These are phyloP conservation scores for Lachancea thermotolerans DNA, from an alignment of 805 yeast genomes.

Conservation along the genomic window DNA sequence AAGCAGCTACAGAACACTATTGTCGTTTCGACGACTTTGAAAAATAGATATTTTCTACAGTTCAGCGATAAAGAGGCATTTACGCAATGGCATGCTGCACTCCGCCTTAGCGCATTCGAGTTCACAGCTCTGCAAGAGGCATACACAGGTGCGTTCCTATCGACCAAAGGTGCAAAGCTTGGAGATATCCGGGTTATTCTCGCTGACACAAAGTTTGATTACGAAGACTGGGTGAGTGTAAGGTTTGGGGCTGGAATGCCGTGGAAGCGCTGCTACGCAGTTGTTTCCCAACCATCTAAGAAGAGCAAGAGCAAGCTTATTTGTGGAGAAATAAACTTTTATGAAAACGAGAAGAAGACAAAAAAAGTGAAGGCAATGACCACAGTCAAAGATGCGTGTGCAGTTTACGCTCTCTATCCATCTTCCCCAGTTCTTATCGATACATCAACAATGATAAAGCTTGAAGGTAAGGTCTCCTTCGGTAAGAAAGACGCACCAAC, in stretches of 20 bases:
- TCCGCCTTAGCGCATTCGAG: slow-evolving; percentile 76
- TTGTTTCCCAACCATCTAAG: slow-evolving; percentile 62
- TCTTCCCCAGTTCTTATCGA: slow-evolving; percentile 75
- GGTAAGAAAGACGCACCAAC: slow-evolving; percentile 44
- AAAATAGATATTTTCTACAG: slow-evolving; percentile 80
- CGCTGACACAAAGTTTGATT: slow-evolving; percentile 76
- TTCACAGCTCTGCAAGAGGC: slow-evolving; percentile 84
- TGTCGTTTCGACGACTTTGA: slow-evolving; percentile 86
- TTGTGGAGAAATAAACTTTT: slow-evolving; percentile 70
- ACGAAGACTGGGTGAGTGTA: slow-evolving; percentile 92
- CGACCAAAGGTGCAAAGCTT: slow-evolving; percentile 83
- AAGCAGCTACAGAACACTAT: slow-evolving; percentile 64
- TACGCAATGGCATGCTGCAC: slow-evolving; percentile 74
- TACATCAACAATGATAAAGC: slow-evolving; percentile 77
- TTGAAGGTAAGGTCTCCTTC: slow-evolving; percentile 74
- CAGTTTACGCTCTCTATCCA: slow-evolving; percentile 89
- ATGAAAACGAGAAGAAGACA: slow-evolving; percentile 67
- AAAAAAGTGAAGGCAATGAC: slow-evolving; percentile 76
- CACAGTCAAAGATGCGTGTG: slow-evolving; percentile 56
- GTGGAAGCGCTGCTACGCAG: slow-evolving; percentile 92
- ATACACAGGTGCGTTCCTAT: slow-evolving; percentile 87
- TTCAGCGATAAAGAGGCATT: slow-evolving; percentile 59
- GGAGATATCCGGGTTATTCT: slow-evolving; percentile 82
- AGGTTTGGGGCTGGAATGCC: slow-evolving; percentile 97
- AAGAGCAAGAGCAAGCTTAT: slow-evolving; percentile 31